Conservation (phyloP, 768 basidiomycete species). For the Austroboletus eburneus region DNA sequence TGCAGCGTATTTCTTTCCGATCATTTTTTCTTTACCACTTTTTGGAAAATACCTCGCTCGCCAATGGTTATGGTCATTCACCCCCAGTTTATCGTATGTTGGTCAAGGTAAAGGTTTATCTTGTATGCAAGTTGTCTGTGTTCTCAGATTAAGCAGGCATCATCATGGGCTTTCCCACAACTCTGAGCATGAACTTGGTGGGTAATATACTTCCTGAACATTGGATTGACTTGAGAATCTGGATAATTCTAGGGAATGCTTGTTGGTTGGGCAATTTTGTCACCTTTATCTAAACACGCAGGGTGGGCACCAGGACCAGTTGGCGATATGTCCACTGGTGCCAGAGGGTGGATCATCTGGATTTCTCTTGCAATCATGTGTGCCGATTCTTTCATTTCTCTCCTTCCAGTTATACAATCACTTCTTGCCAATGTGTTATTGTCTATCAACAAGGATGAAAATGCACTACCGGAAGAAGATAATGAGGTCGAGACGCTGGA, state of each 20-base stretch:
- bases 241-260: slow-evolving; percentile 71
- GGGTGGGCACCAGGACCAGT: slow-evolving; percentile 97
- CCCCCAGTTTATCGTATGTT: slow-evolving; percentile 87
- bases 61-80: slow-evolving; percentile 92
- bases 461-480: slow-evolving; percentile 31
- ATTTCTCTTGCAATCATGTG: slow-evolving; percentile 93
- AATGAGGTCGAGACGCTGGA: slow-evolving; percentile 75
- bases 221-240: slow-evolving; percentile 1
- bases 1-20: slow-evolving; percentile 83
- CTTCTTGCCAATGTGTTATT: slow-evolving; percentile 37
- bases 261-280: slow-evolving; percentile 94
- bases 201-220: slow-evolving; percentile 30
- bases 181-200: slow-evolving; percentile 84
- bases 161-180: slow-evolving; percentile 97
- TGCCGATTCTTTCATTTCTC: slow-evolving; percentile 82
- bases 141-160: slow-evolving; percentile 52
- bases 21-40: slow-evolving; percentile 80
- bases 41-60: slow-evolving; percentile 81
- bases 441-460: slow-evolving; percentile 24
- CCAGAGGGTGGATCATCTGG: slow-evolving; percentile 99
- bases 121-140: neutral
- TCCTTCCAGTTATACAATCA: slow-evolving; percentile 68
- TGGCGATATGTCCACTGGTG: slow-evolving; percentile 78
- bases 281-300: slow-evolving; percentile 72
- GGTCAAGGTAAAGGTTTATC: slow-evolving; percentile 62